Conservation (phyloP, 2,329 filamentous ascomycete genomes). For the Stagonosporopsis tanaceti region DNA sequence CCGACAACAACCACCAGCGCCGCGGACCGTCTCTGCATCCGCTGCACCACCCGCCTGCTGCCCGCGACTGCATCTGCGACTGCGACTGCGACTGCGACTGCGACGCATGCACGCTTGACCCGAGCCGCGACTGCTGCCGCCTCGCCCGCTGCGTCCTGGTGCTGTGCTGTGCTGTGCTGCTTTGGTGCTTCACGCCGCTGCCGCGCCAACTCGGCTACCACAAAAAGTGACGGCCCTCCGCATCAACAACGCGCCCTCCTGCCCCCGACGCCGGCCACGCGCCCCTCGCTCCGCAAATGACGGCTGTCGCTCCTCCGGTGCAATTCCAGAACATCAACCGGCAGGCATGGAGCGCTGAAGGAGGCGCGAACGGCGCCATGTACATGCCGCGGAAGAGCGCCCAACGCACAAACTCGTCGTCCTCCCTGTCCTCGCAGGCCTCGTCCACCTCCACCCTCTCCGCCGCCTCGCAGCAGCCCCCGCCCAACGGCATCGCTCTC, state of each 20-base stretch:
- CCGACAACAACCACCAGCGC: slow-evolving; percentile 26
- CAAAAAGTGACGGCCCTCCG: slow-evolving; percentile 38
- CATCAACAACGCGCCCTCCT: slow-evolving; percentile 25
- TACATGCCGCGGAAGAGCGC: slow-evolving; percentile 86
- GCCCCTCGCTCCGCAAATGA: slow-evolving; percentile 58
- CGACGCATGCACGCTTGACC: slow-evolving; percentile 42
- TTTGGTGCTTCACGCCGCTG: slow-evolving; percentile 24
- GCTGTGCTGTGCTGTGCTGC: background rate
- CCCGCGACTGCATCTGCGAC: background rate
- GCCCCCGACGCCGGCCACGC: slow-evolving; percentile 28
- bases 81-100: slow-evolving; percentile 12
- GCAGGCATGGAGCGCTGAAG: slow-evolving; percentile 69
- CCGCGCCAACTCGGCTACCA: slow-evolving; percentile 39
- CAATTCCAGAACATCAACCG: slow-evolving; percentile 68
- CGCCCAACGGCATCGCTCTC: slow-evolving; percentile 66
- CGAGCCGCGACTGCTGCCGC: slow-evolving; percentile 19
- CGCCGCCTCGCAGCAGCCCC: slow-evolving; percentile 66
- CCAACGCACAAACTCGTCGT: slow-evolving; percentile 89
- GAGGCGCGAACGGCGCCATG: slow-evolving; percentile 72
- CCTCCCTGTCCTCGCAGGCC: slow-evolving; percentile 72
- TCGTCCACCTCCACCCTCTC: slow-evolving; percentile 73
- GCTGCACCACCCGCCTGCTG: slow-evolving; percentile 23
- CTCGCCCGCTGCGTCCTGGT: slow-evolving; percentile 26
- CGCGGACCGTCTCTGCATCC: slow-evolving; percentile 8
- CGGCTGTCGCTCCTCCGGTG: slow-evolving; percentile 71